Base-by-base conservation (phyloP, 2,329 filamentous ascomycete genomes). In the Microcyclospora tardicrescens region DNA sequence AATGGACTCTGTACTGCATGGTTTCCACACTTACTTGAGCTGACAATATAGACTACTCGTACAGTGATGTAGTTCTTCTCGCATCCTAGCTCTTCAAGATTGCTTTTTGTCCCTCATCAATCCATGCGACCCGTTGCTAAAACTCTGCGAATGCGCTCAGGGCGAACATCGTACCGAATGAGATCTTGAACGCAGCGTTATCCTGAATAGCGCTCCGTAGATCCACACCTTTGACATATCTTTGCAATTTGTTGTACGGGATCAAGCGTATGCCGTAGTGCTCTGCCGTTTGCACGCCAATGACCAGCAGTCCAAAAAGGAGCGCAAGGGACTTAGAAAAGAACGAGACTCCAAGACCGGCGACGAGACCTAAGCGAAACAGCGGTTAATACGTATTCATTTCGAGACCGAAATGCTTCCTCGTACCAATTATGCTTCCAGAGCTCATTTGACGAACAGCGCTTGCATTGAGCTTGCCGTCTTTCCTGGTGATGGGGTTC, bases 131-230 rank as follows among this genome's bases (percentile, higher is more conserved):
- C 19, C 19, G 4, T 8, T 8, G 8, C 31, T 41, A 75, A 41
- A 79, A 69, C 36, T 65, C 59, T 52, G 68, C 69, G 67, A 81
- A 81, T 2, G 73, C 75, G 35, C 80, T 79, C 53, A 86, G 61
- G 16, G 79, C 73, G 61, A 86, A 86, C 19, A 81, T 81, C 32
- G 75, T 53, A n/a, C 77, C 75, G 57, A 87, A 86, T 2, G 78
- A 76, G 15, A 78, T 56, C 54, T 79, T 81, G 55, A 82, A 80
- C 13, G 72, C 72, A 2, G 74, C 69, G 48, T 77, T 73, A 43
- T 71, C 66, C 49, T 71, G 66, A 38, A 79, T 60, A 34, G 69
- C 62, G 4, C 65, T 66, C 34, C 64, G 58, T 14, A 75, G 43
- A 49, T 75, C 64, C 16, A 72, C 61, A 24, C 60, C 59, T 39